These are phyloP conservation scores for Cladophialophora bantiana DNA, from an alignment of 2,329 filamentous ascomycete species.

Conservation along the genomic window DNA sequence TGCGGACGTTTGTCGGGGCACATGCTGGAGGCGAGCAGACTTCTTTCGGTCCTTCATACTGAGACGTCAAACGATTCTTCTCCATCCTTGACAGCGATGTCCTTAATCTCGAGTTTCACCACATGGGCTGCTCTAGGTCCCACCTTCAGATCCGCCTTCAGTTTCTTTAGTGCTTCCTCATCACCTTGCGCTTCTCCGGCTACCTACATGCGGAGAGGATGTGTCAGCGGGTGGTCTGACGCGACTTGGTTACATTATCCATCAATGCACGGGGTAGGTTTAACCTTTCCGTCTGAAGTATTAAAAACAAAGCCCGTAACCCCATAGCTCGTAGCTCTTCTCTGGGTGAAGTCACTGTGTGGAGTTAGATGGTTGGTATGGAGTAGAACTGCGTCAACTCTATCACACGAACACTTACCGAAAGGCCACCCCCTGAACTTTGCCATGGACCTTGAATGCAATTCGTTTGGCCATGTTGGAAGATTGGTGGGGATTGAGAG, in stretches of 20 bases:
- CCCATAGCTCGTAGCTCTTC: slow-evolving; percentile 51
- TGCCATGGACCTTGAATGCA: slow-evolving; percentile 38
- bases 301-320: slow-evolving; percentile 60
- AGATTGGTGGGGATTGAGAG: background rate
- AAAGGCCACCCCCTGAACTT: slow-evolving; percentile 41
- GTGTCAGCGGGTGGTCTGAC: slow-evolving; percentile 20
- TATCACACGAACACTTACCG: slow-evolving; percentile 29
- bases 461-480: slow-evolving; percentile 37
- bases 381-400: background rate
- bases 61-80: slow-evolving; percentile 55
- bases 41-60: background rate
- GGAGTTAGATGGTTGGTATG: slow-evolving; percentile 3
- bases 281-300: slow-evolving; percentile 54
- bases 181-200: slow-evolving; percentile 87
- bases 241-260: background rate
- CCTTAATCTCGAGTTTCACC: slow-evolving; percentile 73
- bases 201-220: slow-evolving; percentile 63
- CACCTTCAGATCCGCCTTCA: slow-evolving; percentile 76
- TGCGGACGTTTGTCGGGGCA: background rate
- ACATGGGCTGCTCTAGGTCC: slow-evolving; percentile 78
- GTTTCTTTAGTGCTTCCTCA: slow-evolving; percentile 67
- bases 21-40: background rate
- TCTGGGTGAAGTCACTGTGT: slow-evolving; percentile 52
- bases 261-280: slow-evolving; percentile 16
- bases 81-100: slow-evolving; percentile 68